Percentiles rank a stretch among this genome's conserved stretches.
Evolutionary conservation across 352 stramenopile species (phyloP).

Genomic region (Blastocystis sp.): DNA sequence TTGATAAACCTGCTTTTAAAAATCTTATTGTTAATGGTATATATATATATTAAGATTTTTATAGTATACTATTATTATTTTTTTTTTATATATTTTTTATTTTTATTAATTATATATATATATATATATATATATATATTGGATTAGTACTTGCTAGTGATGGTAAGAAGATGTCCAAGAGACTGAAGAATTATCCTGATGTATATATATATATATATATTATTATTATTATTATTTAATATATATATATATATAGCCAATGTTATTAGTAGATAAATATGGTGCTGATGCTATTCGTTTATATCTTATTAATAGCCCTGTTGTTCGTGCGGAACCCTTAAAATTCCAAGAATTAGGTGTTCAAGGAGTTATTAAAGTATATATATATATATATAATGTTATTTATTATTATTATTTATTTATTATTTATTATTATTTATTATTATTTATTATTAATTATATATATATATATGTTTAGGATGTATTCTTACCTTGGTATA

Average conservation of each 20-base stretch:
- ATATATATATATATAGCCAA: no score
- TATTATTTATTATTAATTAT: no score
- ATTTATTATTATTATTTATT: no score
- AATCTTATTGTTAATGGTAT: slow-evolving; percentile 91
- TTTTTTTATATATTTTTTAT: no score
- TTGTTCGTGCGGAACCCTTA: slow-evolving; percentile 88
- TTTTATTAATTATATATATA: slow-evolving; percentile 72
- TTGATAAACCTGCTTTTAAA: slow-evolving; percentile 95
- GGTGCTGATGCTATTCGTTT: slow-evolving; percentile 88
- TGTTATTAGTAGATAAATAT: slow-evolving; percentile 77
- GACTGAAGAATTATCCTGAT: slow-evolving; percentile 94
- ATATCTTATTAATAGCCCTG: slow-evolving; percentile 98
- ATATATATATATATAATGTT: no score
- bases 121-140: not conserved
- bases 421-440: no score
- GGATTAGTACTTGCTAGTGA: slow-evolving; percentile 87
- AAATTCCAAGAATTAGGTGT: slow-evolving; percentile 86
- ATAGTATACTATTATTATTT: no score
- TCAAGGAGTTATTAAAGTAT: slow-evolving; percentile 82
- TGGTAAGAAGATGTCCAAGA: slow-evolving; percentile 99
- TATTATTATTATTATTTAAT: no score
- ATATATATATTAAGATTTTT: not conserved
- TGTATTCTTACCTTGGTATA: slow-evolving; percentile 95
- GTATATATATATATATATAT: no score
- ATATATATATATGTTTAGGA: no score